Evolutionary conservation across 2,329 filamentous ascomycete genomes (phyloP), one percentile per base, ranked within the genome.

Genomic region (Colletotrichum eremochloae): DNA sequence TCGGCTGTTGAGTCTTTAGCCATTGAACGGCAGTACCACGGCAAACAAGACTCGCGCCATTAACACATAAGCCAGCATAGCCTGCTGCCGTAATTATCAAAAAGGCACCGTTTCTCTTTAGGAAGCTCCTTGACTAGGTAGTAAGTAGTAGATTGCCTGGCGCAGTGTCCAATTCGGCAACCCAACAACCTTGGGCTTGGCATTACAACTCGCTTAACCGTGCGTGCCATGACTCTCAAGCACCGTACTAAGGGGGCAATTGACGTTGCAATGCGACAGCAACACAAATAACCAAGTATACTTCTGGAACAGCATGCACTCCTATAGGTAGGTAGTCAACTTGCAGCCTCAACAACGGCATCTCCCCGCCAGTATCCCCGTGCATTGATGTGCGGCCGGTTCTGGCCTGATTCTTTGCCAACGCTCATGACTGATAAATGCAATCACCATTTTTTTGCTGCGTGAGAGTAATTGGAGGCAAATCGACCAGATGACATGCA

Each of bases 1-100:
- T 69, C 70, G 70, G 60, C 42, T 69, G 70, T 72, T 69, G 46
- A 38, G 53, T 53, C 5, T 53, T 56, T 42, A 65, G 24, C 50
- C 58, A n/a, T 62, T 31, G 31, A 1, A 15, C 60, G 36, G 38
- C 14, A 40, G 9, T 12, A 12, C 40, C 40, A 38, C 29, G 56
- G 12, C 15, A 63, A 15, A 56, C 7, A 15, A 5, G 2, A n/a
- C 29, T 61, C 67, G 60, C 62, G 24, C 42, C 58, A 64, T 62
- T 42, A n/a, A 18, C 15, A 12, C 36, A 57, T 12, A n/a, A n/a
- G 7, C 14, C 5, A 33, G 15, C n/a, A 24, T 24, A 60, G 15
- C 36, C 36, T 11, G 33, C 20, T 5, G 29, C 8, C 24, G 12
- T 14, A 14, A 1, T 24, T 24, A 24, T 24, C 24, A 12, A 15